Percentiles rank a stretch among this genome's conserved stretches.
These are phyloP conservation scores for Pyricularia sp. DNA, from an alignment of 2,329 filamentous ascomycete genomes.

Conservation along the genomic window DNA sequence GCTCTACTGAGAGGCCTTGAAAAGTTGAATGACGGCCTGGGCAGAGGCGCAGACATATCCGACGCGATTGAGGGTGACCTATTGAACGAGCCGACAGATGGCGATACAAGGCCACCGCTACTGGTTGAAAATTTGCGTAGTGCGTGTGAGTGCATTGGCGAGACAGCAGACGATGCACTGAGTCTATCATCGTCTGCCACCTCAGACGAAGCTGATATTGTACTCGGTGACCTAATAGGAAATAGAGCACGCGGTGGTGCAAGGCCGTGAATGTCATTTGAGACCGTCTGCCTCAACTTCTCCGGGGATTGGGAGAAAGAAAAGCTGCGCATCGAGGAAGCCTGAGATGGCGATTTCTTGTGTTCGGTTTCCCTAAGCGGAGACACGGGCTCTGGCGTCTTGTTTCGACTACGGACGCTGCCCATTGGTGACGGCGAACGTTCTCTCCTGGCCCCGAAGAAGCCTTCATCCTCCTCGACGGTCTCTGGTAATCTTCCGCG, in stretches of 20 bases:
- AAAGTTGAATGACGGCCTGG: constrained; percentile 81
- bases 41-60: constrained; percentile 60
- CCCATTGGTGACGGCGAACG: constrained; percentile 48
- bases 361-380: constrained; percentile 12
- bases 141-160: constrained; percentile 52
- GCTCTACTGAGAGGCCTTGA: constrained; percentile 78
- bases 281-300: constrained; percentile 29
- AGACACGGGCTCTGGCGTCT: constrained; percentile 4
- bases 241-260: constrained; percentile 41
- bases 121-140: constrained; percentile 71
- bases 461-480: constrained; percentile 27
- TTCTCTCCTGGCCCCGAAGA: constrained; percentile 46
- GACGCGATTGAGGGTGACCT: constrained; percentile 81
- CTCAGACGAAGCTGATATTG: constrained; percentile 52
- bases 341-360: constrained; percentile 23
- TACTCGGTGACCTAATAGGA: constrained; percentile 46
- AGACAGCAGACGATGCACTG: constrained; percentile 32
- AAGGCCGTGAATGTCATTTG: constrained; percentile 39
- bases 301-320: constrained; percentile 32
- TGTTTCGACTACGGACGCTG: constrained; percentile 12
- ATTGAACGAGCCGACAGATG: constrained; percentile 50
- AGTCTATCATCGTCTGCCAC: constrained; percentile 62
- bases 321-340: constrained; percentile 23
- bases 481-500: constrained; percentile 30
- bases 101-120: constrained; percentile 43